These are phyloP conservation scores for Penicillium fimorum DNA, from an alignment of 495 filamentous ascomycete species.

Conservation along the genomic window DNA sequence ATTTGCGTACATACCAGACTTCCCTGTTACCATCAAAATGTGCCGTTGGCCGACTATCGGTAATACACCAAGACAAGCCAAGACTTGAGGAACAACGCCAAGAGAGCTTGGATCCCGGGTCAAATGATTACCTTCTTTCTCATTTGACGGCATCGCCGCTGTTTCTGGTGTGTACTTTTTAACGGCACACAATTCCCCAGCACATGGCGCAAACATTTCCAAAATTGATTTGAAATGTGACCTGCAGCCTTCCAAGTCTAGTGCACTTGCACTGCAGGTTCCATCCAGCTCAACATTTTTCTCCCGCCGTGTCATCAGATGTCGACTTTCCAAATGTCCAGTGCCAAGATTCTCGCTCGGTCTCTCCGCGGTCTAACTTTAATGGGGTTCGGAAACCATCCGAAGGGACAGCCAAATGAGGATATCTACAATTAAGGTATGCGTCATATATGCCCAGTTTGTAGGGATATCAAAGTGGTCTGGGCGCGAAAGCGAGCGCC, in stretches of 20 bases:
- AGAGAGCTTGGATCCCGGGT: slow-evolving; percentile 3
- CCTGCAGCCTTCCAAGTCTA: background rate
- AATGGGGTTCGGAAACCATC: background rate
- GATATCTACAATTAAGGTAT: slow-evolving; percentile 2
- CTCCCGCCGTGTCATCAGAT: background rate
- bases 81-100: background rate
- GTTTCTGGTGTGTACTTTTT: background rate
- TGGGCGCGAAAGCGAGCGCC: too few relatives aligned
- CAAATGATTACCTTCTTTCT: slow-evolving; percentile 1
- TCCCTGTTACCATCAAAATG: background rate
- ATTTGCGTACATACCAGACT: background rate
- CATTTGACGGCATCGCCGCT: slow-evolving; percentile 6
- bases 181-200: background rate
- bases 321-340: background rate
- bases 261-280: background rate
- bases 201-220: background rate
- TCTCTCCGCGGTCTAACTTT: background rate
- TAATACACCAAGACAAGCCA: slow-evolving; percentile 1
- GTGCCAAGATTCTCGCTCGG: background rate
- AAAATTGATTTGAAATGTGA: background rate
- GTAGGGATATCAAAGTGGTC: too few relatives aligned
- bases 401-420: background rate
- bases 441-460: too few relatives aligned
- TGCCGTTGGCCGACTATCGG: background rate
- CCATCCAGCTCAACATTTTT: background rate